Evolutionary conservation across 352 stramenopile species (phyloP), one percentile per base, ranked within the genome.

Genomic region (Plasmopara viticola): DNA sequence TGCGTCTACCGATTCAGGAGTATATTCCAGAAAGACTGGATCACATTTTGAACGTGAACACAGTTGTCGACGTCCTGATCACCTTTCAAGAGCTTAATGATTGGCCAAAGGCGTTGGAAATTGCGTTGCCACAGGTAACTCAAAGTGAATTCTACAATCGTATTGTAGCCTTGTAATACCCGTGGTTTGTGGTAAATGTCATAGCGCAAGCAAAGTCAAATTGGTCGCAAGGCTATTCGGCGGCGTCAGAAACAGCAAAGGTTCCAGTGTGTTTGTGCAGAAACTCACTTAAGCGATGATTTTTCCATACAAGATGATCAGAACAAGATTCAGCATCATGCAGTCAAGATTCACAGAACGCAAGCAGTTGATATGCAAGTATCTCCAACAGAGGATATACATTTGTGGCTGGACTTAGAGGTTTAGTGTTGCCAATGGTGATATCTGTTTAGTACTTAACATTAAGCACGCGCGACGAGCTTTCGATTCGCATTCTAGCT

Each of bases 41-140:
- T 48, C 81, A 91, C 46, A 89, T 91, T 33, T 58, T 91, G 37
- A 91, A 89, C 53, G 76, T 91, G 20, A 89, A 91, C 54, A 88
- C 78, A 33, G 74, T 91, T 28, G 46, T 84, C 14, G 78, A 88
- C 29, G 76, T 87, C 48, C 66, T 90, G 33, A 84, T 84, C 38
- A 61, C 70, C 8, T 85, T 81, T 35, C 61, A 64, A 25, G 58
- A 68, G 46, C 44, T 58, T 13, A 62, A 59, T 6, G 72, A 90
- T 51, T 90, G 78, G 78, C 43, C 46, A n/a, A 56, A 52, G 5
- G 67, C 73, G 9, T 58, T 90, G 15, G 66, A 70, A 2, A 52
- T 70, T 40, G 65, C 68, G 13, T 49, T 90, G 13, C 78, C 78
- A 38, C 62, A 79, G 73, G 78, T 89, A 57, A 13, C 47, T 38